A percentile compares a stretch with the other conserved stretches of the same genome.
Evolutionary conservation across 108 stramenopile genomes (phyloP).

Genomic region (Phaeodactylum tricornutum): DNA sequence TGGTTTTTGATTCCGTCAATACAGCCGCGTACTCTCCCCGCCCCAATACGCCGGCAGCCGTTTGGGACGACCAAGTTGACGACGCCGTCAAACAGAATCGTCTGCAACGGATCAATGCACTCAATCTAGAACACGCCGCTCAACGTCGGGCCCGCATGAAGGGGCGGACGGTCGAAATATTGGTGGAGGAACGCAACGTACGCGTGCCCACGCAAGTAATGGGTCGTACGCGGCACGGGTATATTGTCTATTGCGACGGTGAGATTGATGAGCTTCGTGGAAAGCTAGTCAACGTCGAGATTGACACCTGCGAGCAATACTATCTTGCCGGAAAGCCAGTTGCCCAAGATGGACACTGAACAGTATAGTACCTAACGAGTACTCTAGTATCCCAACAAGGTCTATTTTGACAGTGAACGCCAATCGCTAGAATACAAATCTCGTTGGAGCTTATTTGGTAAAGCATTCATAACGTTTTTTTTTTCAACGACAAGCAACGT

Average conservation of each 20-base stretch:
- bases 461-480: too few species aligned
- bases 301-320: slow-evolving; percentile 57
- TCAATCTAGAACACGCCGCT: slow-evolving; percentile 78
- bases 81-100: slow-evolving; percentile 86
- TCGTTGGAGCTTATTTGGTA: too few species aligned
- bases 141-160: slow-evolving; percentile 87
- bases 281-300: slow-evolving; percentile 75
- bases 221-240: slow-evolving; percentile 88
- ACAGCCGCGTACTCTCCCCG: slow-evolving; percentile 79
- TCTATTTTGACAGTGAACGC: too few species aligned
- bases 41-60: slow-evolving; percentile 82
- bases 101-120: slow-evolving; percentile 76
- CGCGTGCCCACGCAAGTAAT: slow-evolving; percentile 81
- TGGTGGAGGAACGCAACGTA: slow-evolving; percentile 93
- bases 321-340: slow-evolving; percentile 56
- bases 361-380: too few species aligned
- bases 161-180: slow-evolving; percentile 80
- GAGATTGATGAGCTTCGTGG: slow-evolving; percentile 82
- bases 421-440: too few species aligned
- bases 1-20: slow-evolving; percentile 73
- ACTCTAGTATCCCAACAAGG: too few species aligned
- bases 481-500: too few species aligned
- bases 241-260: slow-evolving; percentile 86
- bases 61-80: slow-evolving; percentile 74
- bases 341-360: not conserved